These are phyloP conservation scores for Samsoniella hepiali DNA, from an alignment of 2,329 filamentous ascomycete genomes.

Conservation along the genomic window DNA sequence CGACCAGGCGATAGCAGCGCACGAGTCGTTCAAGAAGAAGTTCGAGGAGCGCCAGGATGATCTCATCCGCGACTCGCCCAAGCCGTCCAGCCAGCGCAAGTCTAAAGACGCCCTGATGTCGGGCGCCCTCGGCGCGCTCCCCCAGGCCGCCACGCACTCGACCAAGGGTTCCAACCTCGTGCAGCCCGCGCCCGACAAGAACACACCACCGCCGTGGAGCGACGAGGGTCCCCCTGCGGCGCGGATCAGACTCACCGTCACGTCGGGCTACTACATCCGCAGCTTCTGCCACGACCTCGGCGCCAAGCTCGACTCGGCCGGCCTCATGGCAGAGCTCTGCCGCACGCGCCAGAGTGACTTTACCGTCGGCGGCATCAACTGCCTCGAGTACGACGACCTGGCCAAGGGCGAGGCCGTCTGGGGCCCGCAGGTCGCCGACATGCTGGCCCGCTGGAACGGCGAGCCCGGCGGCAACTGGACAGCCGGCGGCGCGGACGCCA, in stretches of 20 bases:
- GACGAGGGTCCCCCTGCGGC: constrained; percentile 70
- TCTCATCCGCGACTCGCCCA: constrained; percentile 50
- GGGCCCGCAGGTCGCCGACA: constrained; percentile 65
- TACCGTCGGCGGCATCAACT: constrained; percentile 64
- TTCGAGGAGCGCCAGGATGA: constrained; percentile 57
- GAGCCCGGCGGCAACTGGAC: constrained; percentile 30
- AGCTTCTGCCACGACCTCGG: constrained; percentile 92
- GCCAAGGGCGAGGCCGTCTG: constrained; percentile 74
- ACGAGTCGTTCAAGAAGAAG: constrained; percentile 56
- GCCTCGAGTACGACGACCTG: constrained; percentile 76
- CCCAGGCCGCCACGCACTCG: constrained; percentile 37
- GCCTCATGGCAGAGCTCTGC: constrained; percentile 79
- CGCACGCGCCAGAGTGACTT: constrained; percentile 82
- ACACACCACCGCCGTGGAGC: constrained; percentile 54
- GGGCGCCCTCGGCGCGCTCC: constrained; percentile 51
- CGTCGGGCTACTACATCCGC: constrained; percentile 94
- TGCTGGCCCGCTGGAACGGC: constrained; percentile 44
- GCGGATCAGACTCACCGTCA: constrained; percentile 84
- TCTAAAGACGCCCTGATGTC: constrained; percentile 52
- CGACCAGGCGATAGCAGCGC: constrained; percentile 51
- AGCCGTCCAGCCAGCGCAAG: constrained; percentile 9
- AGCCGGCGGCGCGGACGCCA: constrained; percentile 19
- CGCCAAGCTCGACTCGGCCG: constrained; percentile 74
- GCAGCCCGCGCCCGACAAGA: constrained; percentile 43
- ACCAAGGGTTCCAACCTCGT: constrained; percentile 52